Base-by-base conservation (phyloP, 192 early-diverging fungal species). In the Linderina pennispora region DNA sequence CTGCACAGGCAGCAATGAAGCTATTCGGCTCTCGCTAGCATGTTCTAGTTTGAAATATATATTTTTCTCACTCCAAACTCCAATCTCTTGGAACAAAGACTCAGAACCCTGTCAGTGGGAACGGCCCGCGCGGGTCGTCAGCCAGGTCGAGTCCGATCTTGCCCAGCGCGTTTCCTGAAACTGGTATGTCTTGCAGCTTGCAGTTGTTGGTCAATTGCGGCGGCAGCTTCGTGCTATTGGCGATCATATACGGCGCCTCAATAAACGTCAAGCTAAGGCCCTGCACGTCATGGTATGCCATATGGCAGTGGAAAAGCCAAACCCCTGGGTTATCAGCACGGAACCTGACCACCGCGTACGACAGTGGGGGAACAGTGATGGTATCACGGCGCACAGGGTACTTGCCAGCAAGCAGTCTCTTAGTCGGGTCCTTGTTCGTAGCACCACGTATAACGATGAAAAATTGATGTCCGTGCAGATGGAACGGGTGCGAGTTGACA, bases 251-350 rank as follows among this genome's bases (percentile, higher is more conserved):
- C 13, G 88, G 86, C n/a, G 83, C 85, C 65, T 85, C 85, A 36
- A 90, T 57, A 50, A 90, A 54, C 4, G 74, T 64, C 39, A 78
- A 77, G 21, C 75, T 82, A 31, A 93, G 76, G 32, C 90, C 90
- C 39, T 79, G 65, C 46, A 79, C 74, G 37, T 88, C 67, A 23
- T 77, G 76, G 65, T 60, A 78, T 22, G 68, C 66, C 3, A 65
- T 73, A 53, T 91, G 92, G 68, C 92, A 94, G 67, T 92, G 91
- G 76, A 91, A 79, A 37, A 87, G 58, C 88, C 87, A 90, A 8
- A 77, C 73, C 33, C 89, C 89, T 8, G 87, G 84, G 64, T 91
- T 91, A 55, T 90, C 81, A 6, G 86, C 84, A 20, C 74, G 45
- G 72, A 89, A 89, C 23, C 88, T 75, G 50, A 94, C 53, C 6